A percentile compares a stretch with the other conserved stretches of the same genome.
Conservation (phyloP, 768 basidiomycete species). For the Amanita brunnescens region DNA sequence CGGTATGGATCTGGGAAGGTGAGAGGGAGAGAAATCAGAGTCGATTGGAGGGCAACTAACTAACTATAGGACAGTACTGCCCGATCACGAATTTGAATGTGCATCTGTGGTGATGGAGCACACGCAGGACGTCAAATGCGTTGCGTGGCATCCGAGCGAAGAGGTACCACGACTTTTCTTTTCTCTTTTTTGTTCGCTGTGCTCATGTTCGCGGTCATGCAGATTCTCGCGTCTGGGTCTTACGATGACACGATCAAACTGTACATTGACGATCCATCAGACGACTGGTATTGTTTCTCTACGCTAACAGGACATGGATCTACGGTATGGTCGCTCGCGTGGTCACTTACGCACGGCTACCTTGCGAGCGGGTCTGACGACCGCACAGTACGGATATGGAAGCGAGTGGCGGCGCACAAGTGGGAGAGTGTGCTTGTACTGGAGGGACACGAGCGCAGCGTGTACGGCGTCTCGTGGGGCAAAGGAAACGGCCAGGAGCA, state of each 20-base stretch:
- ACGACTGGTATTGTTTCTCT: slow-evolving; percentile 88
- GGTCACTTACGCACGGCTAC: slow-evolving; percentile 67
- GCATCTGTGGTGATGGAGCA: slow-evolving; percentile 96
- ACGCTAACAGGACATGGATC: slow-evolving; percentile 76
- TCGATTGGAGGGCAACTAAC: background rate
- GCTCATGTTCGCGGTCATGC: slow-evolving; percentile 11
- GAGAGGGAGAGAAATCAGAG: background rate
- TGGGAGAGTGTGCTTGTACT: slow-evolving; percentile 59
- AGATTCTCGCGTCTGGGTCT: slow-evolving; percentile 94
- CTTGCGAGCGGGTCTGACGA: slow-evolving; percentile 87
- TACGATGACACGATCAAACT: slow-evolving; percentile 97
- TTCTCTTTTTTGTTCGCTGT: background rate
- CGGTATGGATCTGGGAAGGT: slow-evolving; percentile 99
- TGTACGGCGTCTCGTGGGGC: slow-evolving; percentile 80
- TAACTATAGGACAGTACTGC: slow-evolving; percentile 49
- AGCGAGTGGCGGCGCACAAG: slow-evolving; percentile 46
- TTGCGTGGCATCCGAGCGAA: slow-evolving; percentile 92
- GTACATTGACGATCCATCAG: slow-evolving; percentile 85
- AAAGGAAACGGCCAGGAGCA: slow-evolving; percentile 27
- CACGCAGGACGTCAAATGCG: slow-evolving; percentile 89
- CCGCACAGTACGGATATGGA: slow-evolving; percentile 79
- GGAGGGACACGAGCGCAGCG: slow-evolving; percentile 57
- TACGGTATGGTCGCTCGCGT: slow-evolving; percentile 90
- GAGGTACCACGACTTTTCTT: slow-evolving; percentile 44
- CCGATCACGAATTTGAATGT: slow-evolving; percentile 91